Evolutionary conservation across 768 basidiomycete genomes (phyloP).

Genomic region (Clavaria fumosa): DNA sequence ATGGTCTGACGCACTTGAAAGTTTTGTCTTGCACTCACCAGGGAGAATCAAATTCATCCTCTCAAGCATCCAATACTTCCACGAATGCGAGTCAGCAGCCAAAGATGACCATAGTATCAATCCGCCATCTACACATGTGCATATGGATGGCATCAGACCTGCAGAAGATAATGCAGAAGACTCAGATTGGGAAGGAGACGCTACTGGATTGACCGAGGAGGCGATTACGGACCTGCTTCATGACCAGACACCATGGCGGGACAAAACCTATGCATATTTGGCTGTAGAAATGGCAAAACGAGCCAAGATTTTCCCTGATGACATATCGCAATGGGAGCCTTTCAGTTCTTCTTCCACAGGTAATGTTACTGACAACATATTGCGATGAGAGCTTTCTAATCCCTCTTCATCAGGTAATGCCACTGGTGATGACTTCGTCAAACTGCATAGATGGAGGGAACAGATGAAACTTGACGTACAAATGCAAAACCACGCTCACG

Average conservation of each 20-base stretch:
- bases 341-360: background rate
- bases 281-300: background rate
- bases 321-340: background rate
- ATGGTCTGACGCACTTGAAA: background rate
- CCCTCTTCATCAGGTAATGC: background rate
- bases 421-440: background rate
- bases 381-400: no score
- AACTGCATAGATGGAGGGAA: background rate
- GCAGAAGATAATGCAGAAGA: background rate
- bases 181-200: background rate
- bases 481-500: background rate
- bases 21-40: background rate
- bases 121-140: background rate
- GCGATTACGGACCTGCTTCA: background rate
- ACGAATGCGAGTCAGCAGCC: slow-evolving; percentile 1
- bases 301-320: background rate
- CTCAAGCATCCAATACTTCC: background rate
- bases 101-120: background rate
- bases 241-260: background rate
- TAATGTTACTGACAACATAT: no score
- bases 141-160: background rate
- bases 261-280: background rate
- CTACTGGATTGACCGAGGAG: background rate
- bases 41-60: background rate
- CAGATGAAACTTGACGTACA: background rate